These are phyloP conservation scores for Beauveria medogensis DNA, from an alignment of 2,329 filamentous ascomycete genomes.

Conservation along the genomic window DNA sequence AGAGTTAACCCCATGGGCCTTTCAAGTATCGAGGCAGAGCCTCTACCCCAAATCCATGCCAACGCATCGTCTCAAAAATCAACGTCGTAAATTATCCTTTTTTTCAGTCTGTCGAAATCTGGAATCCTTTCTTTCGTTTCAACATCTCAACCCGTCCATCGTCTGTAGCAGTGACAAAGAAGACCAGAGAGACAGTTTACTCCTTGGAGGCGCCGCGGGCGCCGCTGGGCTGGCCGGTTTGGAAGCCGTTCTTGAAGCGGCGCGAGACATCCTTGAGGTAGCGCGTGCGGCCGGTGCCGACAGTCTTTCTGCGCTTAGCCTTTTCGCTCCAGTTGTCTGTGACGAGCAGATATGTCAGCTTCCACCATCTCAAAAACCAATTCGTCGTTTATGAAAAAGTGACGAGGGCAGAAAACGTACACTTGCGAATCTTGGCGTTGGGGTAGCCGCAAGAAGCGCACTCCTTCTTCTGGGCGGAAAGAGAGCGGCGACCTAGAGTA, in stretches of 20 bases:
- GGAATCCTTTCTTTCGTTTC: background rate
- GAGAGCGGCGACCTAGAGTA: conserved; percentile 74
- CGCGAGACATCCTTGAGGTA: conserved; percentile 89
- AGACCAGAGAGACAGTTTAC: conserved; percentile 16
- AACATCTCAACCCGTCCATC: background rate
- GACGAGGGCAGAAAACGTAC: conserved; percentile 57
- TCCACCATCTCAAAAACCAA: no score
- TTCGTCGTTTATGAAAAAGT: background rate
- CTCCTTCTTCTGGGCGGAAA: conserved; percentile 99
- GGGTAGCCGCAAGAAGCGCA: conserved; percentile 95
- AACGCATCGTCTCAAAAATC: background rate
- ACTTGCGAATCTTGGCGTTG: conserved; percentile 94
- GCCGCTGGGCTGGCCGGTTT: conserved; percentile 77
- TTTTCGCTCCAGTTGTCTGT: conserved; percentile 99
- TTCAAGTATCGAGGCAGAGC: background rate
- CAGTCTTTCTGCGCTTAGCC: conserved; percentile 99
- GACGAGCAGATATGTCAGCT: background rate
- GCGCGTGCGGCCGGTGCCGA: conserved; percentile 91
- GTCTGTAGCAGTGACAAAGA: background rate
- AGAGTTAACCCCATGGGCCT: background rate
- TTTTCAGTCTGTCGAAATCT: conserved; percentile 12
- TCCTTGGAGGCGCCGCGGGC: conserved; percentile 52
- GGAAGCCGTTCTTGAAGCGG: conserved; percentile 98
- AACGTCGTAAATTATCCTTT: conserved; percentile 12
- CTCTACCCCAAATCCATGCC: background rate